phyloP scores from a whole-genome alignment of 2,329 filamentous ascomycete species.

The Penicillium rolfsii region DNA sequence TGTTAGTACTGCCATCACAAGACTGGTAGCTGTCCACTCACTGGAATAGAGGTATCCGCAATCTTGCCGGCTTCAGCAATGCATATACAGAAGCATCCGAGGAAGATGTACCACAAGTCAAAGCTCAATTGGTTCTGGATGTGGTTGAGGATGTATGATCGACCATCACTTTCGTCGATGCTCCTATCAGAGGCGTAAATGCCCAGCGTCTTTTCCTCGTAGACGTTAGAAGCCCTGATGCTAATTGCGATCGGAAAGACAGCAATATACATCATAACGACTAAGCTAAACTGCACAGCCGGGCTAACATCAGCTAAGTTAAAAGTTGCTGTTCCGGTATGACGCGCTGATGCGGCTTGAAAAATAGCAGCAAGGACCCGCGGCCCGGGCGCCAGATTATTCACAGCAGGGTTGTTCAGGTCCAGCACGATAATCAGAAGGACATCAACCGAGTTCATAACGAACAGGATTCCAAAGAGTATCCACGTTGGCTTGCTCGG shows the following conservation, averaged over 20 bases:
- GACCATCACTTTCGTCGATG: constrained; percentile 32
- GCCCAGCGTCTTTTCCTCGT: constrained; percentile 68
- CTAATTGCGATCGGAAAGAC: constrained; percentile 79
- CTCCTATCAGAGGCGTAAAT: constrained; percentile 50
- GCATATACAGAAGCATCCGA: constrained; percentile 62
- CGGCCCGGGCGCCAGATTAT: constrained; percentile 44
- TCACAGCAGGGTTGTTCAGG: constrained; percentile 56
- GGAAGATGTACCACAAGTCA: constrained; percentile 67
- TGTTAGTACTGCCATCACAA: background rate
- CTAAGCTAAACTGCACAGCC: constrained; percentile 59
- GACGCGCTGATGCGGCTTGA: constrained; percentile 57
- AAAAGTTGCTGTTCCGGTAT: constrained; percentile 56
- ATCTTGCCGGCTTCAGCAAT: constrained; percentile 55
- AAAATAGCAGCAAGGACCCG: constrained; percentile 61
- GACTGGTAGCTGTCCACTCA: constrained; percentile 17
- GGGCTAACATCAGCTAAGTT: constrained; percentile 57
- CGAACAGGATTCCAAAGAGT: constrained; percentile 55
- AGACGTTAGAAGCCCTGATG: constrained; percentile 64
- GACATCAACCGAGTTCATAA: constrained; percentile 59
- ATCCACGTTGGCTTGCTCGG: constrained; percentile 63
- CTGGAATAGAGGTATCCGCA: constrained; percentile 31
- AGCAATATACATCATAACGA: constrained; percentile 98
- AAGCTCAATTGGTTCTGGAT: constrained; percentile 66
- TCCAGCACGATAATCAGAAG: constrained; percentile 59
- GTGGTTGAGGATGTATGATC: constrained; percentile 56